Conservation (phyloP, 164 flowering plant genomes). For the Hamamelis virginiana region DNA sequence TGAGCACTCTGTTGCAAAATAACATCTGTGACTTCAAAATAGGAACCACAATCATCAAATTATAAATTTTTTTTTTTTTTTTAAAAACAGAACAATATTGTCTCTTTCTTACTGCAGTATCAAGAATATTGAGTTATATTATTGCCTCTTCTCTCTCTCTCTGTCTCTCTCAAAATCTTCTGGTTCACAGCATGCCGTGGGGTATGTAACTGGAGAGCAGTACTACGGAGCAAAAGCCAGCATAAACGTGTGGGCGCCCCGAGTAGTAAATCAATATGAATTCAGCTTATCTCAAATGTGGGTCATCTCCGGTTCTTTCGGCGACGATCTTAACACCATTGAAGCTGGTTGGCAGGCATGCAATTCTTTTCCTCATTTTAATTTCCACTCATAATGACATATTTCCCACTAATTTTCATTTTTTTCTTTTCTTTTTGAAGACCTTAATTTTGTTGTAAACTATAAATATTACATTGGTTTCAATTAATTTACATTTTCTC, state of each 20-base stretch:
- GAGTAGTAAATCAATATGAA: slow-evolving; percentile 49
- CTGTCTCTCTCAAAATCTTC: too few relatives aligned
- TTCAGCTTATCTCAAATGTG: slow-evolving; percentile 80
- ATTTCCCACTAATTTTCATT: too few relatives aligned
- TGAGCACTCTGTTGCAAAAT: too few relatives aligned
- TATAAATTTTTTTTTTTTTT: too few relatives aligned
- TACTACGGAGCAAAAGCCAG: slow-evolving; percentile 80
- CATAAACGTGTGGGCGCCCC: slow-evolving; percentile 76
- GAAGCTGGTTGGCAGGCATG: slow-evolving; percentile 99
- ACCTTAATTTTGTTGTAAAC: too few relatives aligned
- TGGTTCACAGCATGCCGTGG: slow-evolving; percentile 80
- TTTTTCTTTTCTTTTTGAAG: not conserved
- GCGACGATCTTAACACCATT: slow-evolving; percentile 84
- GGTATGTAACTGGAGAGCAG: slow-evolving; percentile 60
- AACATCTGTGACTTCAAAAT: too few relatives aligned
- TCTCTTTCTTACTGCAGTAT: too few relatives aligned
- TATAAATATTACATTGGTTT: too few relatives aligned
- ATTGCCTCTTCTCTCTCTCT: too few relatives aligned
- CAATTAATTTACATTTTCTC: too few relatives aligned
- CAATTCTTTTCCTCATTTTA: not conserved
- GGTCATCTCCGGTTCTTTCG: slow-evolving; percentile 76
- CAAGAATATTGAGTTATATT: not conserved
- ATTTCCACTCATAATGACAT: not conserved
- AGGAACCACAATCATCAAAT: too few relatives aligned
- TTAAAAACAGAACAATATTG: too few relatives aligned